Percentiles rank a stretch among this genome's conserved stretches.
These are phyloP conservation scores for Diutina sp. DNA, from an alignment of 1,139 yeast genomes.

Conservation along the genomic window DNA sequence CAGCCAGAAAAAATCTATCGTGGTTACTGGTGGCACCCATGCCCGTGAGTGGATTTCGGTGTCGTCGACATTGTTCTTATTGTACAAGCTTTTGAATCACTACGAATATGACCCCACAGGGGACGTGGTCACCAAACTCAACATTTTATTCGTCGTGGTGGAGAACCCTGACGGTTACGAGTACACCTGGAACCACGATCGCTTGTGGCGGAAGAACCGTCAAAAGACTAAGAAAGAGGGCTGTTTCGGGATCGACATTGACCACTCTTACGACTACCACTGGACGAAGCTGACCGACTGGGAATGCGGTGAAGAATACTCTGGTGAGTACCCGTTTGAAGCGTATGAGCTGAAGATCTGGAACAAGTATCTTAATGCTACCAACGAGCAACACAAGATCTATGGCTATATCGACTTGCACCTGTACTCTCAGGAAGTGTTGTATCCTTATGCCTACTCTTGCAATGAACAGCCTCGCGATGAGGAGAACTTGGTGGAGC, in stretches of 20 bases:
- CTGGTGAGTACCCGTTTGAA: constrained; percentile 68
- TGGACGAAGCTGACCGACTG: constrained; percentile 53
- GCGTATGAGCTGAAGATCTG: constrained; percentile 61
- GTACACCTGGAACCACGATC: constrained; percentile 66
- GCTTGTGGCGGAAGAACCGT: constrained; percentile 84
- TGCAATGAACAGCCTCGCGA: constrained; percentile 67
- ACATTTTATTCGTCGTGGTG: constrained; percentile 70
- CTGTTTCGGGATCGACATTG: constrained; percentile 79
- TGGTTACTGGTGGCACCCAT: constrained; percentile 75
- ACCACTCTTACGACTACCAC: constrained; percentile 70
- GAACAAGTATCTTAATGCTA: constrained; percentile 49
- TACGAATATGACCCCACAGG: constrained; percentile 25
- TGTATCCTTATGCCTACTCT: constrained; percentile 75
- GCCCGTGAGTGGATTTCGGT: constrained; percentile 88
- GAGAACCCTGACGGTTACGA: constrained; percentile 87
- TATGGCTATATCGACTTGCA: constrained; percentile 75
- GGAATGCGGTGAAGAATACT: constrained; percentile 76
- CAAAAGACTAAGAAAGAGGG: constrained; percentile 56
- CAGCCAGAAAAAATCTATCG: constrained; percentile 47
- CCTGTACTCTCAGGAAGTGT: constrained; percentile 72
- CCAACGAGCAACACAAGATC: constrained; percentile 45
- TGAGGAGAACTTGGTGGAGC: constrained; percentile 65
- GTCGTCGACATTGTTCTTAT: constrained; percentile 50
- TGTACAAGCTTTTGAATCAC: constrained; percentile 41
- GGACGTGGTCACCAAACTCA: constrained; percentile 31